Base-by-base conservation (phyloP, 2,329 filamentous ascomycete genomes). In the Talaromyces sp. region DNA sequence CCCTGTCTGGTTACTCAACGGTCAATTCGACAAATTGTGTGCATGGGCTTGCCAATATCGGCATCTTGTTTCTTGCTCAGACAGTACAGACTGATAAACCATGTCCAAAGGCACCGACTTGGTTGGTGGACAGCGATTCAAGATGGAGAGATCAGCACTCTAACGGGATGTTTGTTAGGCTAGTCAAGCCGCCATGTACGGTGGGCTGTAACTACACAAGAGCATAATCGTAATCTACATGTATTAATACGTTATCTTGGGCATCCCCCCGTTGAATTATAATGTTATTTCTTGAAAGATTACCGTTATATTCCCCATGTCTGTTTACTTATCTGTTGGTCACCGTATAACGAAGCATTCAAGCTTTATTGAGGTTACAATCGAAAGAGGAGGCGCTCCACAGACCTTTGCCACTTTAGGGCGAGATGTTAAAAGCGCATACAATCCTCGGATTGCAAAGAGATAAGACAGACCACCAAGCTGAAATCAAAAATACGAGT, bases 291-390 rank as follows among this genome's bases (percentile, higher is more conserved):
- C 27, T 37, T 15, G 33, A 25, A 22, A 37, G 1, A 39, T 56
- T 37, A 39, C 52, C 19, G 19, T 15, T 39, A 35, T 25, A 4
- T 37, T 37, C 19, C 10, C 33, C 10, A 9, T 9, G 3, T n/a
- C 19, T 4, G 15, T 56, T 11, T 4, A 37, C 35, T 11, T 13
- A 37, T 13, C 1, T 37, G 35, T 37, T 11, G 52, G 33, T 8
- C 52, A 19, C 52, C 33, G 52, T 56, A 56, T 17, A 13, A 15
- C 50, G n/a, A 17, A 35, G 10, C 11, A 56, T 22, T 15, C 33
- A 39, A 56, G 33, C 52, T 56, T 22, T 56, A 56, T 37, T 56
- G 52, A 56, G 52, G 52, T 56, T 56, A 37, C 52, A 56, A 37
- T 56, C n/a, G 19, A 33, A 22, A 37, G 31, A 25, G 33, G 52